Evolutionary conservation across 805 yeast species (phyloP).

Genomic region (Jamesozyma lodderae): DNA sequence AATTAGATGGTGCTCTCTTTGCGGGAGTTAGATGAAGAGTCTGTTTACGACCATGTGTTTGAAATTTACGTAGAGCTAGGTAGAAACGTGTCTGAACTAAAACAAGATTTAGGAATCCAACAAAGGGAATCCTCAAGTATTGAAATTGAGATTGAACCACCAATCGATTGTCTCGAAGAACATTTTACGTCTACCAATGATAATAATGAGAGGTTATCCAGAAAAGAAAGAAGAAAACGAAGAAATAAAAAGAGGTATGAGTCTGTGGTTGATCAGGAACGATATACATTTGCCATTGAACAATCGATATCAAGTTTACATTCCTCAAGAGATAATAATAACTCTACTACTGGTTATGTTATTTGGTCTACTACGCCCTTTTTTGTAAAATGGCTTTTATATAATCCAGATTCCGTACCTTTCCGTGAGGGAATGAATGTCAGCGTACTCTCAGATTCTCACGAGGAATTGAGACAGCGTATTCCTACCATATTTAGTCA

Average conservation of each 20-base stretch:
- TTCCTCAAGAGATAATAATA: constrained; percentile 24
- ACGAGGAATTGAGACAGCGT: background rate
- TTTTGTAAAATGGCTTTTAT: constrained; percentile 28
- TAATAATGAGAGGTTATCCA: background rate
- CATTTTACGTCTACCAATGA: background rate
- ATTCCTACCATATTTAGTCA: background rate
- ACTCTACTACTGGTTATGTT: constrained; percentile 32
- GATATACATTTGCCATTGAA: constrained; percentile 18
- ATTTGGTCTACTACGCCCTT: constrained; percentile 30
- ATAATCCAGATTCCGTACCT: constrained; percentile 12
- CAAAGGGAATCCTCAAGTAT: constrained; percentile 8
- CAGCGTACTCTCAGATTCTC: background rate
- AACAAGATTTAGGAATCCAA: constrained; percentile 29
- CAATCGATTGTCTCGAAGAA: too few species aligned
- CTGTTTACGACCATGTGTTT: constrained; percentile 26
- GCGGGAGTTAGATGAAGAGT: constrained; percentile 14
- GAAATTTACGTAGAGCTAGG: constrained; percentile 24
- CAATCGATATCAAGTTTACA: constrained; percentile 25
- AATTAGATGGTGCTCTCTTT: constrained; percentile 8
- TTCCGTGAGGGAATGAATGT: constrained; percentile 15
- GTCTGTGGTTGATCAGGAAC: constrained; percentile 2
- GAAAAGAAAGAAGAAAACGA: background rate
- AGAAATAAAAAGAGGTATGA: background rate
- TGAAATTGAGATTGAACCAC: constrained; percentile 22
- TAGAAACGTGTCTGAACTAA: constrained; percentile 12